Base-by-base conservation (phyloP, 169 alveolate genomes). In the Plasmodium coatneyi region DNA sequence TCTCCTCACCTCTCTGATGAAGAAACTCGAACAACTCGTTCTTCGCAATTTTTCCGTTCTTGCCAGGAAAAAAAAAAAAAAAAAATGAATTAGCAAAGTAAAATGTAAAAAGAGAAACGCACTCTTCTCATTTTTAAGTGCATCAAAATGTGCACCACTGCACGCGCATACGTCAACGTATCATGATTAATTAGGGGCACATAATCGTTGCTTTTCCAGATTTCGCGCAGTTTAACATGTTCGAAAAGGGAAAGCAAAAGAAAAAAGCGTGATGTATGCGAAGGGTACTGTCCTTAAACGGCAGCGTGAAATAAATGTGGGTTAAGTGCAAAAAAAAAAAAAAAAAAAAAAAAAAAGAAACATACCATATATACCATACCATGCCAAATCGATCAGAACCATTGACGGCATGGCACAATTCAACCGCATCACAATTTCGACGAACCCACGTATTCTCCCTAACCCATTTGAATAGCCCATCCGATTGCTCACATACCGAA, bases 1-100 rank as follows among this genome's bases (percentile, higher is more conserved):
- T 79, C 43, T 43, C 56, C 14, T 79, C 30, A 36, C 54, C 54
- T 43, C 84, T 79, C 84, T 66, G 76, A 66, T 66, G 76, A 66
- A 28, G 76, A 66, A 66, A 66, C 36, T 66, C 6, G 14, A 66
- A 66, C 76, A 66, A 66, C 3, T 66, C 36, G 34, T 28, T 28
- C 76, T 22, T 66, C 76, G 76, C 76, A 66, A 66, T 5, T 66
- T 66, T 66, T 5, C 36, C 19, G n/a, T 66, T 66, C 36, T 22
- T 7, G 19, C 39, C 76, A 19, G 3, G 46, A 39, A 46, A 46
- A 28, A 66, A 66, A 66, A 66, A 28, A 66, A 66, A 66, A 66
- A 49, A 49, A 49, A 49, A 49, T 3, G 60, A 49, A 49, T 16
- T 49, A 14, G 19, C 60, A 14, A 66, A 66, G 76, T 19, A 22